These are phyloP conservation scores for Microstegium vimineum DNA, from an alignment of 176 grass and related monocot species.

Conservation along the genomic window DNA sequence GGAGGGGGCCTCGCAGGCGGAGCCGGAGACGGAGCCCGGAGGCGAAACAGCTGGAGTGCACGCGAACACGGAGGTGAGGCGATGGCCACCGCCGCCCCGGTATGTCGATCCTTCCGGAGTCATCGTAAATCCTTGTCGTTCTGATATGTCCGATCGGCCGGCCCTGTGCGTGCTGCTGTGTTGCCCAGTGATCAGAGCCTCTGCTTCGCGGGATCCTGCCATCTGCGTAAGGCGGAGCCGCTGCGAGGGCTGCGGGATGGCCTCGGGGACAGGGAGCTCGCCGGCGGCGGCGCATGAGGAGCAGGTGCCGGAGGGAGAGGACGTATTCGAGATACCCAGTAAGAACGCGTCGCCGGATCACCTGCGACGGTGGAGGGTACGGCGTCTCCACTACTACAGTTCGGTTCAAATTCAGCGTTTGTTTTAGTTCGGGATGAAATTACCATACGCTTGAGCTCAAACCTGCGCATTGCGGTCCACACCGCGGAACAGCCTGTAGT, in stretches of 20 bases:
- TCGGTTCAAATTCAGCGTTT: not conserved
- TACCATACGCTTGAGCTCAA: not conserved
- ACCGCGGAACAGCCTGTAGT: not conserved
- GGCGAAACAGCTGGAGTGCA: not conserved
- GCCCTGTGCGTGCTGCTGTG: not conserved
- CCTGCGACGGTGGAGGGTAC: conserved; percentile 67
- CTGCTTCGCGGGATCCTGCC: conserved; percentile 38
- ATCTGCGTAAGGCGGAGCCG: not conserved
- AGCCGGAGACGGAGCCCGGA: not conserved
- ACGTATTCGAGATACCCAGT: conserved; percentile 65
- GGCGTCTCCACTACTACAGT: not conserved
- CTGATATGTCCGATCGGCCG: not conserved
- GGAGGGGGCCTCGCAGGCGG: not conserved
- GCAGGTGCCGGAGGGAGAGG: conserved; percentile 13
- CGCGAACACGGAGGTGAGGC: conserved; percentile 12
- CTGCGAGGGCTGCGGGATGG: not conserved
- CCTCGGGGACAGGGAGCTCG: not conserved
- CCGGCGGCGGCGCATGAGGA: not conserved
- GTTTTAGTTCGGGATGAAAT: not conserved
- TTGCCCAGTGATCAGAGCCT: not conserved
- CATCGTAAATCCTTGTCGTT: not conserved
- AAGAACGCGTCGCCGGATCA: conserved; percentile 62
- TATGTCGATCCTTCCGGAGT: not conserved
- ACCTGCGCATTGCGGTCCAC: not conserved
- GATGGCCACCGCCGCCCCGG: not conserved